Evolutionary conservation across 1,284 basidiomycete species (phyloP).

Genomic region (Puccinia coronata): DNA sequence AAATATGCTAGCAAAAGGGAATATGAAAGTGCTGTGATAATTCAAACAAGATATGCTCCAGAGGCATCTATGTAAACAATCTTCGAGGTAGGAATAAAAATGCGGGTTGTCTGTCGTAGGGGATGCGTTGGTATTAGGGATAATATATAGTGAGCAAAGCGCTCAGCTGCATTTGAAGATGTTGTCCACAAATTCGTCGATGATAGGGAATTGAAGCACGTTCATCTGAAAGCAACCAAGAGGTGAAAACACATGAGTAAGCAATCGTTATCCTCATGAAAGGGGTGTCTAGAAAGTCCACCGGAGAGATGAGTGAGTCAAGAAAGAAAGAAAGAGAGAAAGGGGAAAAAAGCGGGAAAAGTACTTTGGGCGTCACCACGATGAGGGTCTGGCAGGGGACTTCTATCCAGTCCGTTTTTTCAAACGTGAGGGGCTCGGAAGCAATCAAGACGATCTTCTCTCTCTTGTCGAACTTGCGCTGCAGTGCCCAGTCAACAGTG

Average conservation of each 20-base stretch:
- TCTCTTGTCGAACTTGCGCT: slow-evolving; percentile 86
- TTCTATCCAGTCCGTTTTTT: slow-evolving; percentile 65
- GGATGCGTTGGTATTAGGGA: too few species aligned
- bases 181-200: slow-evolving; percentile 72
- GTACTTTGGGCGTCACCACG: slow-evolving; percentile 57
- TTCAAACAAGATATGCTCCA: too few species aligned
- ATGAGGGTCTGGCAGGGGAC: slow-evolving; percentile 62
- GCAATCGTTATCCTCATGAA: background rate
- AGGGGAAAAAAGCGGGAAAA: background rate
- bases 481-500: background rate
- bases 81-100: background rate
- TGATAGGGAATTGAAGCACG: slow-evolving; percentile 86
- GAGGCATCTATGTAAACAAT: too few species aligned
- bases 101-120: background rate
- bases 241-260: background rate
- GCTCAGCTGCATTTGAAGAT: background rate
- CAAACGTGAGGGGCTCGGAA: slow-evolving; percentile 88
- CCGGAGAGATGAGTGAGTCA: too few species aligned
- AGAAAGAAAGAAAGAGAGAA: slow-evolving; percentile 64
- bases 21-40: too few species aligned
- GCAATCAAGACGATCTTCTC: slow-evolving; percentile 67
- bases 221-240: slow-evolving; percentile 67
- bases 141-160: background rate
- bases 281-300: too few species aligned
- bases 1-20: too few species aligned